Evolutionary conservation across 2,329 filamentous ascomycete species (phyloP).

Genomic region (Aspergillus calidoustus): DNA sequence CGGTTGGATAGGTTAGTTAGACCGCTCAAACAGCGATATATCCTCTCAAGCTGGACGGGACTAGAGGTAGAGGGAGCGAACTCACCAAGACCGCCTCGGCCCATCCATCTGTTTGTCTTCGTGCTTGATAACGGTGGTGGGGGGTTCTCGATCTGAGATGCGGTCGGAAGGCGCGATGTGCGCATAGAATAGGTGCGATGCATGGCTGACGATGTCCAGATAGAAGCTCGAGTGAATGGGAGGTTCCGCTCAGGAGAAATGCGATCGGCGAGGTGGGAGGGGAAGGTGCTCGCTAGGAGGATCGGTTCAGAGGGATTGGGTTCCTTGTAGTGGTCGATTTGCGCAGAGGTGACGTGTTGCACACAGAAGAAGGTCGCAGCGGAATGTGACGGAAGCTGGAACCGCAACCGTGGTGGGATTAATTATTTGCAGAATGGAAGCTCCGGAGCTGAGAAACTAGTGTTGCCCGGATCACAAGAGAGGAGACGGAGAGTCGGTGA

Average conservation of each 20-base stretch:
- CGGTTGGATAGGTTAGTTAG: conserved; percentile 22
- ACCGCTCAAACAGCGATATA: conserved; percentile 8
- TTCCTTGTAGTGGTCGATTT: conserved; percentile 29
- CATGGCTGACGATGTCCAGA: conserved; percentile 59
- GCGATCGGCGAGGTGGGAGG: conserved; percentile 7
- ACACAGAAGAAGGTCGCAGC: conserved; percentile 17
- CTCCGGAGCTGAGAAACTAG: conserved; percentile 1
- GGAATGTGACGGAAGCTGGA: conserved; percentile 35
- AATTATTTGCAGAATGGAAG: background rate
- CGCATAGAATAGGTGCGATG: conserved; percentile 99
- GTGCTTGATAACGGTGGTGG: conserved; percentile 90
- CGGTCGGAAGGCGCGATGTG: conserved; percentile 93
- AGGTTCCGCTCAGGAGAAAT: background rate
- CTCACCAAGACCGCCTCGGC: conserved; percentile 83
- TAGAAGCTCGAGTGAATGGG: background rate
- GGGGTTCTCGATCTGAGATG: conserved; percentile 87
- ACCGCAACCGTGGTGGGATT: conserved; percentile 24
- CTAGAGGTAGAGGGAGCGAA: background rate
- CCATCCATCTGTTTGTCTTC: conserved; percentile 88
- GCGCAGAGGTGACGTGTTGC: conserved; percentile 41
- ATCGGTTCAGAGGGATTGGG: conserved; percentile 11
- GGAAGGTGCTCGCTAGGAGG: conserved; percentile 4
- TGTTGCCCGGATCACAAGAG: background rate
- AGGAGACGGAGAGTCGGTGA: conserved; percentile 24
- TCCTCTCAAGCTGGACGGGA: background rate